Evolutionary conservation across 495 filamentous ascomycete species (phyloP).

Genomic region (Daldinia grandis): DNA sequence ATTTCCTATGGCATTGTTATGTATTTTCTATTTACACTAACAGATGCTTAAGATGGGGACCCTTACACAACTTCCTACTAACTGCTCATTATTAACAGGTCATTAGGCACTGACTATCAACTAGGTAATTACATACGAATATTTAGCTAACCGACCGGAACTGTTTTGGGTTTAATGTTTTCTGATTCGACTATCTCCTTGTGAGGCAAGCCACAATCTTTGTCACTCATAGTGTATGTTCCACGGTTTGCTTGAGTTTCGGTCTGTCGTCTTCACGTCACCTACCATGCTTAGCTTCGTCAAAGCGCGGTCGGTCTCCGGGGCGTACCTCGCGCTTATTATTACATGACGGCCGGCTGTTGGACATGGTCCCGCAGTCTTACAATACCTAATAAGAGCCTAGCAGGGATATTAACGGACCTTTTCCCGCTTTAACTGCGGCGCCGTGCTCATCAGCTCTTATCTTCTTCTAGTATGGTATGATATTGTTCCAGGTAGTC

Average conservation of each 20-base stretch:
- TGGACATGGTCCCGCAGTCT: constrained; percentile 31
- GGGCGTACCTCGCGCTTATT: constrained; percentile 36
- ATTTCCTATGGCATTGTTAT: not conserved
- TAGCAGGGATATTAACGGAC: constrained; percentile 30
- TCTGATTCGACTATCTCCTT: constrained; percentile 14
- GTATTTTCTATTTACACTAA: not conserved
- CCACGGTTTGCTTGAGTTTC: constrained; percentile 15
- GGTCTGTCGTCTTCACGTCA: not conserved
- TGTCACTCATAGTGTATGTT: not conserved
- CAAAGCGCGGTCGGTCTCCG: constrained; percentile 20
- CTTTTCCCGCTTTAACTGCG: constrained; percentile 40
- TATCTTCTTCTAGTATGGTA: constrained; percentile 22
- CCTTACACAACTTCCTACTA: constrained; percentile 22
- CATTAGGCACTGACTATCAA: not conserved
- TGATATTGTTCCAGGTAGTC: constrained; percentile 20
- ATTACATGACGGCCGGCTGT: constrained; percentile 32
- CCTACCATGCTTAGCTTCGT: constrained; percentile 4
- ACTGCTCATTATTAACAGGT: too few relatives aligned
- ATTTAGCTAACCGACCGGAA: constrained; percentile 23
- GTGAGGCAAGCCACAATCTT: constrained; percentile 10
- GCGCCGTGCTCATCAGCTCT: constrained; percentile 19
- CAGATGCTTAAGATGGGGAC: not conserved
- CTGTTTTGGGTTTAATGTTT: constrained; percentile 7
- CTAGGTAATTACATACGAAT: constrained; percentile 5
- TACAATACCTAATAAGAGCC: constrained; percentile 21